phyloP scores from a whole-genome alignment of 192 early-diverging fungal genomes.

The Entrophospora sp. region DNA sequence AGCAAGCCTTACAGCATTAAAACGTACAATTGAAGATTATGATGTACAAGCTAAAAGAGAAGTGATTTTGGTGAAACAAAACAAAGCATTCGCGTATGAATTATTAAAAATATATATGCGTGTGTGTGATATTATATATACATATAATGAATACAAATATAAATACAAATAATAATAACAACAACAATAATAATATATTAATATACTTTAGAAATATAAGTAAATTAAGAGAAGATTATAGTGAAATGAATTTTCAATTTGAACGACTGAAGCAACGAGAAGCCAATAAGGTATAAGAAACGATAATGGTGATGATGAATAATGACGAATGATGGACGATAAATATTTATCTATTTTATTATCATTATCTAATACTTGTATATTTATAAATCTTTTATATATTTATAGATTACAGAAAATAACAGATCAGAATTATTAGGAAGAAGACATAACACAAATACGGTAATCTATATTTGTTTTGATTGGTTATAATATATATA shows the following conservation, averaged over 20 bases:
- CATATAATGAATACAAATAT: no score
- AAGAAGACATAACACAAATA: slow-evolving; percentile 29
- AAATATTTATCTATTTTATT: no score
- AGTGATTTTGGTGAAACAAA: slow-evolving; percentile 44
- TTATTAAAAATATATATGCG: no score
- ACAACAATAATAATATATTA: no score
- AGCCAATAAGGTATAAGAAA: slow-evolving; percentile 27
- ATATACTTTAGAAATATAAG: slow-evolving; percentile 36
- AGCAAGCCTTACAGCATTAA: slow-evolving; percentile 37
- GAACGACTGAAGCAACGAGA: slow-evolving; percentile 39
- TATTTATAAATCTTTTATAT: no score
- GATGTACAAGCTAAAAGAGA: slow-evolving; percentile 47
- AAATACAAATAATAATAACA: no score
- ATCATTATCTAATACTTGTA: no score
- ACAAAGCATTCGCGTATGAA: slow-evolving; percentile 43
- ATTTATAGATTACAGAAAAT: slow-evolving; percentile 25
- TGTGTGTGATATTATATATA: no score
- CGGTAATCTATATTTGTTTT: no score
- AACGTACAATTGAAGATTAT: slow-evolving; percentile 51
- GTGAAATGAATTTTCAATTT: slow-evolving; percentile 36
- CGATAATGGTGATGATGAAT: background rate
- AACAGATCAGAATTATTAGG: slow-evolving; percentile 40
- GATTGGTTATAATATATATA: no score
- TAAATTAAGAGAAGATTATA: slow-evolving; percentile 45
- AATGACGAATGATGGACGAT: no score